Evolutionary conservation across 768 basidiomycete genomes (phyloP).

Genomic region (Hypholoma fasciculare): DNA sequence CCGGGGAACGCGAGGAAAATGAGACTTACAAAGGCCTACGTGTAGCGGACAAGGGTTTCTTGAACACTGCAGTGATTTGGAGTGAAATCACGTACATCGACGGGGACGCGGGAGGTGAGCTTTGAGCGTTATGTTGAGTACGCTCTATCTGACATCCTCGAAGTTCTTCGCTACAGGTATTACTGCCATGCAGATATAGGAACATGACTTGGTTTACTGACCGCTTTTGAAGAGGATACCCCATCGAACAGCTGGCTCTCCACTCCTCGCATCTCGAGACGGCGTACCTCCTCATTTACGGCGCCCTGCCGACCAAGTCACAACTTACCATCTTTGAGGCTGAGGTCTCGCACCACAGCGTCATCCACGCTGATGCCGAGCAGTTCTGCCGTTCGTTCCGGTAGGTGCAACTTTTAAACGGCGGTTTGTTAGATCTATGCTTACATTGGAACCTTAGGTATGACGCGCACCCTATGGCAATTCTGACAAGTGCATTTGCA

Average conservation of each 20-base stretch:
- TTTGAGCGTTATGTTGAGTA: not conserved
- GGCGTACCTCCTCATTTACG: conserved; percentile 89
- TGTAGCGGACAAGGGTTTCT: conserved; percentile 76
- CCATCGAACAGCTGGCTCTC: conserved; percentile 87
- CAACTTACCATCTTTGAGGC: conserved; percentile 67
- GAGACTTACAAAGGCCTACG: conserved; percentile 82
- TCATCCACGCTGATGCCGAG: conserved; percentile 67
- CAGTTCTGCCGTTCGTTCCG: conserved; percentile 70
- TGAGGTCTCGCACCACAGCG: conserved; percentile 79
- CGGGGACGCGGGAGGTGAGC: conserved; percentile 76
- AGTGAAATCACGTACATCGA: conserved; percentile 91
- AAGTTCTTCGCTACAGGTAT: conserved; percentile 75
- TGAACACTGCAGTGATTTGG: conserved; percentile 80
- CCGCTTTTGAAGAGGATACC: conserved; percentile 68
- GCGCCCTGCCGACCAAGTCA: conserved; percentile 63
- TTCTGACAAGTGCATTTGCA: conserved; percentile 83
- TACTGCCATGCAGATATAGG: not conserved
- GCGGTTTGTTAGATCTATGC: not conserved
- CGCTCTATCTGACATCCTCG: not conserved
- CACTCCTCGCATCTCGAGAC: conserved; percentile 81
- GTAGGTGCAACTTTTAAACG: conserved; percentile 25
- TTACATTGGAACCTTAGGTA: conserved; percentile 45
- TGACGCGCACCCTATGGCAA: conserved; percentile 92
- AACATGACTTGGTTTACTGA: not conserved
- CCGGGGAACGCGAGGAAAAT: conserved; percentile 74